Conservation (phyloP, 768 basidiomycete genomes). For the Tricholoma matsutake region DNA sequence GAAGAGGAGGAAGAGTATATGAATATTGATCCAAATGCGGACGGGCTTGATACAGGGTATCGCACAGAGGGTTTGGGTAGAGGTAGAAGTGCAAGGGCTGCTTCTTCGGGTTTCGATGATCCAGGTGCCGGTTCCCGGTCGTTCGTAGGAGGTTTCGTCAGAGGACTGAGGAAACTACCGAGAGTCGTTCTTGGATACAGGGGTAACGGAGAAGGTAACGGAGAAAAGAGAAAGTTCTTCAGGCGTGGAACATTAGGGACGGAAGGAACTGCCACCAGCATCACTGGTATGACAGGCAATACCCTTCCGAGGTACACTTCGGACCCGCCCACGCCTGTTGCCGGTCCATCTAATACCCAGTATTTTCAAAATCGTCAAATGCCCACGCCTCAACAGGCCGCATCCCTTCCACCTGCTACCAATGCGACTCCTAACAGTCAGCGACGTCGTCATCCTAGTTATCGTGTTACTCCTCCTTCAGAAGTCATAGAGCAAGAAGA, state of each 20-base stretch:
- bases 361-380: constrained; percentile 33
- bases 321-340: constrained; percentile 35
- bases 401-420: constrained; percentile 5
- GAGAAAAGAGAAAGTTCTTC: constrained; percentile 21
- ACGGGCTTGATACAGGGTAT: constrained; percentile 14
- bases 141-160: constrained; percentile 36
- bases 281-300: constrained; percentile 29
- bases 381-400: constrained; percentile 25
- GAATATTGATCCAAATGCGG: constrained; percentile 21
- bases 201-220: constrained; percentile 16
- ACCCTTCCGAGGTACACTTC: constrained; percentile 35
- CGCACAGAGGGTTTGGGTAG: constrained; percentile 14
- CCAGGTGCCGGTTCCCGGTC: constrained; percentile 20
- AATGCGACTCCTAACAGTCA: constrained; percentile 17
- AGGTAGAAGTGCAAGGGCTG: constrained; percentile 6
- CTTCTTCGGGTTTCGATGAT: not conserved
- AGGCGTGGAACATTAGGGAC: constrained; percentile 22
- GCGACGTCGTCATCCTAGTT: constrained; percentile 25
- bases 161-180: constrained; percentile 32
- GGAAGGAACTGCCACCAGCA: constrained; percentile 25
- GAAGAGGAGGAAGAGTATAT: constrained; percentile 33
- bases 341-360: constrained; percentile 30
- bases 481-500: constrained; percentile 24
- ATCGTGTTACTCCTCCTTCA: constrained; percentile 30
- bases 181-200: constrained; percentile 30